phyloP scores from a whole-genome alignment of 371 early-diverging fungal genomes.

The Blastocladiella emersonii region DNA sequence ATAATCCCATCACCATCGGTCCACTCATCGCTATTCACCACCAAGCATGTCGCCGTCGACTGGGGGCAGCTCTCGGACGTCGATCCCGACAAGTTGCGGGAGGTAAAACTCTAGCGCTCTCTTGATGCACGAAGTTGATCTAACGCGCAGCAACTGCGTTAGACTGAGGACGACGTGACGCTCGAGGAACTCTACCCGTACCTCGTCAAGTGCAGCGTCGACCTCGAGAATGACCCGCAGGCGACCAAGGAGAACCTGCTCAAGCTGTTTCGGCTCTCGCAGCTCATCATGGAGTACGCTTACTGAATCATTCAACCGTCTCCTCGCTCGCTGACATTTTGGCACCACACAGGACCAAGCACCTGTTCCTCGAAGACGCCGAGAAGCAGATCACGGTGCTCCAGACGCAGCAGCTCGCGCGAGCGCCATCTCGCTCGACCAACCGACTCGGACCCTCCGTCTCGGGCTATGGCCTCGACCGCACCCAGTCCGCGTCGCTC shows the following conservation, averaged over 20 bases:
- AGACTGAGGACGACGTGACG: neutral
- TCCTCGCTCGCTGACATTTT: neutral
- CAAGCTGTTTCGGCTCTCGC: slow-evolving; percentile 10
- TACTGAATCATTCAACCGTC: neutral
- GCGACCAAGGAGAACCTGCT: slow-evolving; percentile 10
- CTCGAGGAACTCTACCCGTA: slow-evolving; percentile 10
- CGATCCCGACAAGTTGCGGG: neutral
- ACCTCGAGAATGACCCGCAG: neutral
- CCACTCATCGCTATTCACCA: too few species aligned
- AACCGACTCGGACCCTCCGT: too few species aligned
- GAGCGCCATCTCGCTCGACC: neutral
- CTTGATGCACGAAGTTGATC: neutral
- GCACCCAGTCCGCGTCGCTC: too few species aligned
- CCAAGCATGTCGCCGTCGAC: neutral
- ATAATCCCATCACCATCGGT: too few species aligned
- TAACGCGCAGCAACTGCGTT: neutral
- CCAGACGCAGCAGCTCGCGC: neutral
- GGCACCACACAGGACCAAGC: slow-evolving; percentile 15
- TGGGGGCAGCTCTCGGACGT: neutral
- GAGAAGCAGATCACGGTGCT: slow-evolving; percentile 13
- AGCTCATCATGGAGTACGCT: slow-evolving; percentile 13
- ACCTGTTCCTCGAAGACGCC: slow-evolving; percentile 20
- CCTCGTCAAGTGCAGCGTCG: slow-evolving; percentile 2
- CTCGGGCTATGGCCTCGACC: too few species aligned
- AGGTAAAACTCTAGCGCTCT: neutral